Conservation (phyloP, 345 rosid species). For the Balakata baccata region DNA sequence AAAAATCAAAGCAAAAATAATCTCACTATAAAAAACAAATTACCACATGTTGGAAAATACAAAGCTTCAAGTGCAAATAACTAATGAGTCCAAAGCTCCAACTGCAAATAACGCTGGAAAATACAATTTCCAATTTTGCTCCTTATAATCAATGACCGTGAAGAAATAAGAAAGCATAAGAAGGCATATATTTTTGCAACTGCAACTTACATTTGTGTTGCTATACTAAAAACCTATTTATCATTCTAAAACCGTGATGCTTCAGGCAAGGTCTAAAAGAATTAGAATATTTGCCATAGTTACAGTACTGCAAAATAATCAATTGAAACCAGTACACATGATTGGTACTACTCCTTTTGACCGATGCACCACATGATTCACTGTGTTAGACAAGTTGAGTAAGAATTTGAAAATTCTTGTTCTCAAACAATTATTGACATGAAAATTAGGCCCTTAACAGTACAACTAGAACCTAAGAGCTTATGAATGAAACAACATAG, state of each 20-base stretch:
- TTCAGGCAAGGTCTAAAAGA: not conserved
- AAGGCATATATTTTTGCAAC: not conserved
- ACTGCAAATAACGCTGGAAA: no score
- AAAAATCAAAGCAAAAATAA: not conserved
- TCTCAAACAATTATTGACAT: not conserved
- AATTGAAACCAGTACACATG: not conserved
- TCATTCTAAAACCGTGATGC: not conserved
- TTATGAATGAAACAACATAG: no score
- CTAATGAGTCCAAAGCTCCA: not conserved
- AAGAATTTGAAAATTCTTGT: conserved; percentile 1
- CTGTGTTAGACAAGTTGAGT: not conserved
- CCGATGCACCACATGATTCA: not conserved
- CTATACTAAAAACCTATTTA: not conserved
- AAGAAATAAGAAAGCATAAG: not conserved
- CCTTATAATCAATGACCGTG: not conserved
- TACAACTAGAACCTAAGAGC: not conserved
- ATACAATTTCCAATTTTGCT: conserved; percentile 5
- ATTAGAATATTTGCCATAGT: not conserved
- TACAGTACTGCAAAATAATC: not conserved
- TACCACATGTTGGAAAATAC: no score
- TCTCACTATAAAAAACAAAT: not conserved
- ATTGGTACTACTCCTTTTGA: not conserved
- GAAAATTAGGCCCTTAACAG: not conserved
- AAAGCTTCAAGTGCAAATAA: no score
- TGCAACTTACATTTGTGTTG: not conserved